Evolutionary conservation across 2,329 filamentous ascomycete species (phyloP).

Genomic region (Talaromyces amestolkiae): DNA sequence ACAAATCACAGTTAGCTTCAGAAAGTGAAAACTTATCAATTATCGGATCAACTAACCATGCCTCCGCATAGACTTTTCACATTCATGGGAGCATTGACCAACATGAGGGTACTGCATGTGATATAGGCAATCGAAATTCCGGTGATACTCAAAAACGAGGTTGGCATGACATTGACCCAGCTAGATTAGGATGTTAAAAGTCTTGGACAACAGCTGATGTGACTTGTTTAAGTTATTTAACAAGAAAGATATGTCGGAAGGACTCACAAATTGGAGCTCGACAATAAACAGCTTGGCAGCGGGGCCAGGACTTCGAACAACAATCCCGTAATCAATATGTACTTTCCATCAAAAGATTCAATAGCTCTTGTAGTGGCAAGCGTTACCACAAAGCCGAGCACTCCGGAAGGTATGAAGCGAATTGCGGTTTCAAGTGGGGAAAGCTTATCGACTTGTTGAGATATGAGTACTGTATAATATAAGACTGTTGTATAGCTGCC

Average conservation of each 20-base stretch:
- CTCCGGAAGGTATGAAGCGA: neutral
- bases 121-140: slow-evolving; percentile 44
- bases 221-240: neutral
- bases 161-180: slow-evolving; percentile 42
- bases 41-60: neutral
- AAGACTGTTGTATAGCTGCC: neutral
- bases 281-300: neutral
- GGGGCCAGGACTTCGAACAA: neutral
- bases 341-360: neutral
- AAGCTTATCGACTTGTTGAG: neutral
- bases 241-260: neutral
- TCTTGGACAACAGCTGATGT: neutral
- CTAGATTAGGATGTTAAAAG: slow-evolving; percentile 18
- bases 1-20: neutral
- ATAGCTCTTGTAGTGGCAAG: neutral
- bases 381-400: neutral
- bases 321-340: neutral
- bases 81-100: slow-evolving; percentile 26
- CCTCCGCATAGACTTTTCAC: neutral
- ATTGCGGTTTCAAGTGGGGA: neutral
- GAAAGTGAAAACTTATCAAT: too few species aligned
- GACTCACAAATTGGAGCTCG: neutral
- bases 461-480: neutral
- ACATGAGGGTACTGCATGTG: slow-evolving; percentile 42
- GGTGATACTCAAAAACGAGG: slow-evolving; percentile 40